Conservation (phyloP, 768 basidiomycete genomes). For the Trametes cinnabarina region DNA sequence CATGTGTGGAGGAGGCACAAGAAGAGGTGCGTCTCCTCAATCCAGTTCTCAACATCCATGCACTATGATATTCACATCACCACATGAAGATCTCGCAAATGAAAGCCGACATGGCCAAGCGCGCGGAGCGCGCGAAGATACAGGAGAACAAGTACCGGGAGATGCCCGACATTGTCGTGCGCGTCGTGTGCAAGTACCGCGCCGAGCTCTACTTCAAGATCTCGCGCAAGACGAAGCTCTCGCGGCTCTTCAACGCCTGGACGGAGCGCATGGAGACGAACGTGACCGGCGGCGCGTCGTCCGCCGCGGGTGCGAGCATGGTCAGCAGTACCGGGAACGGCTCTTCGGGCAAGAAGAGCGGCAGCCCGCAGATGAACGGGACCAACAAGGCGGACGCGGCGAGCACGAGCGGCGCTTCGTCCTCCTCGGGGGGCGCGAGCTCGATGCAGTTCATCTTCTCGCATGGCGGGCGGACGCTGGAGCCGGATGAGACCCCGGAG, state of each 20-base stretch:
- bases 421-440: conserved; percentile 31
- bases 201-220: conserved; percentile 93
- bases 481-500: conserved; percentile 80
- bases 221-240: conserved; percentile 84
- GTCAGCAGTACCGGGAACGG: conserved; percentile 31
- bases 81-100: conserved; percentile 63
- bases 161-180: conserved; percentile 87
- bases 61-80: neutral
- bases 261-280: conserved; percentile 77
- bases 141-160: conserved; percentile 82
- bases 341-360: conserved; percentile 39
- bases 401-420: conserved; percentile 19
- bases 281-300: neutral
- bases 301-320: conserved; percentile 21
- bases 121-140: conserved; percentile 72
- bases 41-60: neutral
- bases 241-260: conserved; percentile 83
- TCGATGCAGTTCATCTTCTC: conserved; percentile 82
- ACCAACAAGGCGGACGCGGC: conserved; percentile 49
- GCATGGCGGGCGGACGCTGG: conserved; percentile 75
- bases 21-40: conserved; percentile 57
- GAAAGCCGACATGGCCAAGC: conserved; percentile 79
- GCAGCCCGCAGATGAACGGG: conserved; percentile 44
- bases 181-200: conserved; percentile 84
- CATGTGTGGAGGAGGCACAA: conserved; percentile 82